These are phyloP conservation scores for Gypsophila paniculata DNA, from an alignment of 179 eudicot genomes.

Conservation along the genomic window DNA sequence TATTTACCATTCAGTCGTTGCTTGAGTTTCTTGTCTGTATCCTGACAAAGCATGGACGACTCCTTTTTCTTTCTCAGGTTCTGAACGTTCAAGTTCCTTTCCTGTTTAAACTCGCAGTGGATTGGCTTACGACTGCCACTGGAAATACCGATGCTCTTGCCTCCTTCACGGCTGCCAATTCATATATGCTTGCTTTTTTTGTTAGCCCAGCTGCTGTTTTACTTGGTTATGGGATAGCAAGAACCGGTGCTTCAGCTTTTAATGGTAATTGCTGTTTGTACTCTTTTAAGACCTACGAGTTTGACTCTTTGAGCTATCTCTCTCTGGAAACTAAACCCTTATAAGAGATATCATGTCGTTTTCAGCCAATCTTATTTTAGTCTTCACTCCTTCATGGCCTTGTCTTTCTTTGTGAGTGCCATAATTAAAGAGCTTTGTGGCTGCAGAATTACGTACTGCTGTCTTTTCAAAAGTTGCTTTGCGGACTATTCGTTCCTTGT, in stretches of 20 bases:
- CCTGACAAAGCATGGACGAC: conserved; percentile 10
- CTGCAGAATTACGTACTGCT: conserved; percentile 87
- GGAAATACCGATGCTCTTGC: conserved; percentile 78
- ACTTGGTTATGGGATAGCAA: conserved; percentile 90
- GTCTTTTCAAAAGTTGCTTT: conserved; percentile 93
- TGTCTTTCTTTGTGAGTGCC: neutral
- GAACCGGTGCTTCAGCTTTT: conserved; percentile 80
- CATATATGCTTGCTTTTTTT: conserved; percentile 68
- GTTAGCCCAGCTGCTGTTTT: conserved; percentile 90
- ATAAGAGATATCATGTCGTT: neutral
- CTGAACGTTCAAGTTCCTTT: conserved; percentile 97
- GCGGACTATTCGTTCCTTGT: conserved; percentile 82
- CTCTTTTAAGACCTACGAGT: conserved; percentile 7
- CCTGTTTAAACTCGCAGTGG: conserved; percentile 92
- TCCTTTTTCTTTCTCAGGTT: conserved; percentile 47
- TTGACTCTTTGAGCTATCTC: conserved; percentile 2
- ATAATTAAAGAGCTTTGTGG: conserved; percentile 17
- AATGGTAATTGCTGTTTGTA: conserved; percentile 57
- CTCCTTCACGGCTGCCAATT: conserved; percentile 72
- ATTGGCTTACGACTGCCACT: conserved; percentile 81
- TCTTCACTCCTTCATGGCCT: neutral
- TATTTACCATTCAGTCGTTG: neutral
- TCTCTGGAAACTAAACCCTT: neutral
- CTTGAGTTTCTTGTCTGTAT: neutral
- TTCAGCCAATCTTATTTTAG: neutral